Evolutionary conservation across 2,329 filamentous ascomycete genomes (phyloP).

Genomic region (Alternaria sp.): DNA sequence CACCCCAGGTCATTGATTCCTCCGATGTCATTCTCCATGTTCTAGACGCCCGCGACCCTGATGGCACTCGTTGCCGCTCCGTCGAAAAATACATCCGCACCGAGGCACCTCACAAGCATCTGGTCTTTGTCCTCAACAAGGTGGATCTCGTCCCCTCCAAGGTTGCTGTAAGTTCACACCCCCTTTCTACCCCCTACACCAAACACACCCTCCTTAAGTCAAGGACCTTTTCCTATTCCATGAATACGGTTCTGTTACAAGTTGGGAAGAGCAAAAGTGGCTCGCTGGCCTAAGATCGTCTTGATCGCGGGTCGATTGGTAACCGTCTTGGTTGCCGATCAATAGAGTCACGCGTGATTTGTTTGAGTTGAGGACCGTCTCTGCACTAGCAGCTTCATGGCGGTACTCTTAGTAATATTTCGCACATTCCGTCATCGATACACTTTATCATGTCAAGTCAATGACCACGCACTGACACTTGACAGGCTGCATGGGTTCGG

Average conservation of each 20-base stretch:
- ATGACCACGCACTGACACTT: conserved; percentile 31
- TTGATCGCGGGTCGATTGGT: conserved; percentile 71
- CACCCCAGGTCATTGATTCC: conserved; percentile 71
- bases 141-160: conserved; percentile 90
- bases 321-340: conserved; percentile 89
- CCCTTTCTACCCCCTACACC: conserved; percentile 23
- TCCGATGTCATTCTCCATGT: conserved; percentile 88
- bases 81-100: conserved; percentile 93
- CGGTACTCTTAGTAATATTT: conserved; percentile 98
- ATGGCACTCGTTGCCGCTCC: conserved; percentile 84
- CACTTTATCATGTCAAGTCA: conserved; percentile 19
- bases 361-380: conserved; percentile 96
- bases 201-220: conserved; percentile 81
- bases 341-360: conserved; percentile 79
- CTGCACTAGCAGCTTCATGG: conserved; percentile 68
- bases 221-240: conserved; percentile 73
- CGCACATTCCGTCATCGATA: conserved; percentile 69
- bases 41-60: conserved; percentile 38
- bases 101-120: conserved; percentile 94
- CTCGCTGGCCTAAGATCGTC: conserved; percentile 70
- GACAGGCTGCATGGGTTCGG: conserved; percentile 90
- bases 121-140: conserved; percentile 90
- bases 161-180: conserved; percentile 81
- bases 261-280: conserved; percentile 91
- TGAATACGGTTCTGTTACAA: conserved; percentile 96